phyloP scores from a whole-genome alignment of 306 rosid genomes.

The Glycyrrhiza uralensis region DNA sequence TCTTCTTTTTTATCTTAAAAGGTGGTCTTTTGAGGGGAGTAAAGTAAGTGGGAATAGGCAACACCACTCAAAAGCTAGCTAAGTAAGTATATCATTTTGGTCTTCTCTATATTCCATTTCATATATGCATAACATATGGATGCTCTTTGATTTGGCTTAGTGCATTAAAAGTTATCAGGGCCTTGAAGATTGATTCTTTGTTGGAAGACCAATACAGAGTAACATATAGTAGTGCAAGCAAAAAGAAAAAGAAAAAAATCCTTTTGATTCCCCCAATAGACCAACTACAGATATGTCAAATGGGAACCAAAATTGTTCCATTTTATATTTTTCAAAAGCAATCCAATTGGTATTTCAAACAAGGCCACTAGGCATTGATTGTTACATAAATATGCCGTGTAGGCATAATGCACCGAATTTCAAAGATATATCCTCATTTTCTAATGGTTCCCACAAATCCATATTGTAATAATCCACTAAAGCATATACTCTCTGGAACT shows the following conservation, averaged over 20 bases:
- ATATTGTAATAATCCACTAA: constrained; percentile 19
- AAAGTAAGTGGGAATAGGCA: constrained; percentile 57
- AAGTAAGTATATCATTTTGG: constrained; percentile 14
- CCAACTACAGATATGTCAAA: constrained; percentile 31
- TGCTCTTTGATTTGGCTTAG: constrained; percentile 21
- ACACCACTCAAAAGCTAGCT: constrained; percentile 41
- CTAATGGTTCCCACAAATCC: background rate
- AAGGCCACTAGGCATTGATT: constrained; percentile 17
- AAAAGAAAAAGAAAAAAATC: no score
- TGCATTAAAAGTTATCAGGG: constrained; percentile 25
- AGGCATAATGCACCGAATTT: constrained; percentile 22
- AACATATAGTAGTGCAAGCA: background rate
- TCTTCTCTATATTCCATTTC: constrained; percentile 15
- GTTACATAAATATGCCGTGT: background rate
- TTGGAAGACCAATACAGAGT: constrained; percentile 16
- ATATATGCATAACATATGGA: constrained; percentile 6
- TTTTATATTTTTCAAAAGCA: constrained; percentile 19
- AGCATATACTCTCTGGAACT: constrained; percentile 28
- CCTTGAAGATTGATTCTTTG: constrained; percentile 27
- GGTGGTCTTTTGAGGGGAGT: constrained; percentile 49
- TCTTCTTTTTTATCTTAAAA: constrained; percentile 40
- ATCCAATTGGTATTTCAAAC: constrained; percentile 10
- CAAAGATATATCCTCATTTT: constrained; percentile 1
- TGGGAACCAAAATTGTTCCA: constrained; percentile 21
- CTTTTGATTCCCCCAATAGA: constrained; percentile 34